Evolutionary conservation across 495 filamentous ascomycete genomes (phyloP).

Genomic region (Chaetomidium leptoderma): DNA sequence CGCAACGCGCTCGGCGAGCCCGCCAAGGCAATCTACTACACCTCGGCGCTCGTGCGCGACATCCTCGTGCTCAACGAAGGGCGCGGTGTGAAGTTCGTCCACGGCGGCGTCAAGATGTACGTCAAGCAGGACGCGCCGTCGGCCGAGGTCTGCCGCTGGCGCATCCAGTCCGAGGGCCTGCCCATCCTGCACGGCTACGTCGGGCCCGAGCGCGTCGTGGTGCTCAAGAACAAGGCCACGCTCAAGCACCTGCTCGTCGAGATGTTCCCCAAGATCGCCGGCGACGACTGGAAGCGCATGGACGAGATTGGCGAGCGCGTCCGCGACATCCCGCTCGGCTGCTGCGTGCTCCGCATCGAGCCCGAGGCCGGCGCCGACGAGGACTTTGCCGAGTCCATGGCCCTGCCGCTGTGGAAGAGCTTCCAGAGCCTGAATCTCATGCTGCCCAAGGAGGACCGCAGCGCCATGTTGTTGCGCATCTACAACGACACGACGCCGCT

Average conservation of each 20-base stretch:
- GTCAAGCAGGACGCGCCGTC: constrained; percentile 92
- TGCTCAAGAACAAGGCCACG: constrained; percentile 68
- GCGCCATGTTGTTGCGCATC: constrained; percentile 83
- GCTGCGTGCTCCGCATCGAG: constrained; percentile 82
- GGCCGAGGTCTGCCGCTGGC: constrained; percentile 79
- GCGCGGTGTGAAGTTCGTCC: constrained; percentile 87
- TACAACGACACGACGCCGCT: constrained; percentile 81
- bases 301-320: constrained; percentile 87
- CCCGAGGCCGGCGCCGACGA: constrained; percentile 60
- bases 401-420: constrained; percentile 87
- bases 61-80: constrained; percentile 82
- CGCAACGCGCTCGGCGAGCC: constrained; percentile 81
- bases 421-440: constrained; percentile 86
- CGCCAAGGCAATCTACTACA: constrained; percentile 92
- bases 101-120: constrained; percentile 97
- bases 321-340: constrained; percentile 75
- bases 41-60: constrained; percentile 72
- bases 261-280: constrained; percentile 84
- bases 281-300: constrained; percentile 64
- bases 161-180: constrained; percentile 91
- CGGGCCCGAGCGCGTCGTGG: constrained; percentile 69
- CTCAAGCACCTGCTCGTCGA: constrained; percentile 76
- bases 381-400: constrained; percentile 74
- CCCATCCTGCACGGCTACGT: constrained; percentile 83
- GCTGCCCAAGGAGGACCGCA: constrained; percentile 93